Conservation (phyloP, 2,329 filamentous ascomycete genomes). For the Cercospora beticola region DNA sequence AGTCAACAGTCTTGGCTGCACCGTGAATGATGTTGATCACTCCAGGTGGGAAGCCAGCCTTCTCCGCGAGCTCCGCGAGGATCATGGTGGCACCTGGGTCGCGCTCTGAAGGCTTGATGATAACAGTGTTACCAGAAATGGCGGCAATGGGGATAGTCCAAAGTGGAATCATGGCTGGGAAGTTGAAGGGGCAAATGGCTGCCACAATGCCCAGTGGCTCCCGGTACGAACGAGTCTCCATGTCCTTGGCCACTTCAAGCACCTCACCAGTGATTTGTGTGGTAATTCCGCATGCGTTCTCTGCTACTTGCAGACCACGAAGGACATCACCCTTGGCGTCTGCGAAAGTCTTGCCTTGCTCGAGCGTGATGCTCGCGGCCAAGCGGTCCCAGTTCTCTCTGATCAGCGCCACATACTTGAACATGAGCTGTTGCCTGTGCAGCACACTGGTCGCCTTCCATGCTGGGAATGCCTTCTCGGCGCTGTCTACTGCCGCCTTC, state of each 20-base stretch:
- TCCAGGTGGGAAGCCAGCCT: constrained; percentile 78
- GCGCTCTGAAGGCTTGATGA: constrained; percentile 83
- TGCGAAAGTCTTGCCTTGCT: constrained; percentile 85
- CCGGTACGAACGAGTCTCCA: constrained; percentile 81
- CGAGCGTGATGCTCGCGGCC: constrained; percentile 79
- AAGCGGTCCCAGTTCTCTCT: constrained; percentile 82
- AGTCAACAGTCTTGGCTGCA: constrained; percentile 76
- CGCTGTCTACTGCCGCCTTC: constrained; percentile 70
- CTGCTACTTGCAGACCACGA: constrained; percentile 78
- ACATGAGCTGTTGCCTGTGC: constrained; percentile 79
- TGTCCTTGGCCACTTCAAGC: constrained; percentile 82
- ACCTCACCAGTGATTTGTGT: constrained; percentile 81
- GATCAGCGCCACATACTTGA: constrained; percentile 77
- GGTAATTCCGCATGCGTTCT: constrained; percentile 76
- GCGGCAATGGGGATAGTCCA: constrained; percentile 86
- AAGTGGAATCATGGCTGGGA: constrained; percentile 89
- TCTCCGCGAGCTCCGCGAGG: constrained; percentile 72
- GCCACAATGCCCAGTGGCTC: constrained; percentile 80
- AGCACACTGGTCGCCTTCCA: constrained; percentile 74
- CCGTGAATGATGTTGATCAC: constrained; percentile 84
- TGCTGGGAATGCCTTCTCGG: constrained; percentile 69
- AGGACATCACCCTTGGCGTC: constrained; percentile 81
- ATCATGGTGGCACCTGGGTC: constrained; percentile 85
- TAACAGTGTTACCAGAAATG: constrained; percentile 77
- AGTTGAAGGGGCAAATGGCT: constrained; percentile 87